Conservation (phyloP, 2,329 filamentous ascomycete genomes). For the Onygena corvina region DNA sequence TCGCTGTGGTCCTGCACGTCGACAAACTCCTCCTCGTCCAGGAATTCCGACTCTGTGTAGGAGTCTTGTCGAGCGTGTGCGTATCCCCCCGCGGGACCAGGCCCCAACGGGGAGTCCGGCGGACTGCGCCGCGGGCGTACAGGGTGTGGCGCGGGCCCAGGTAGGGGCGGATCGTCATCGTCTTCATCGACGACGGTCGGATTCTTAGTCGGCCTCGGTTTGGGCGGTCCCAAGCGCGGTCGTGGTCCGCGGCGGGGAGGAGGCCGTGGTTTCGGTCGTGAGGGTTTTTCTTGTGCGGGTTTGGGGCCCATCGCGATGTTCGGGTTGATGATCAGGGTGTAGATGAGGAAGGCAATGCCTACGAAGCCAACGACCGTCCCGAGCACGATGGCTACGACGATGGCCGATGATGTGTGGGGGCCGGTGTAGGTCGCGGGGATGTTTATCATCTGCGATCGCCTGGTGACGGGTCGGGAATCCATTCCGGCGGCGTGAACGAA, state of each 20-base stretch:
- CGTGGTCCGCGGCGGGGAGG: not conserved
- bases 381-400: conserved; percentile 48
- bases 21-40: not conserved
- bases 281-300: not conserved
- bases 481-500: no score
- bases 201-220: not conserved
- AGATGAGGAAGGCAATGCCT: not conserved
- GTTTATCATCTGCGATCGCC: conserved; percentile 29
- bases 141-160: no score
- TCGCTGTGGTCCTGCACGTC: not conserved
- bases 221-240: not conserved
- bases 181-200: not conserved
- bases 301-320: not conserved
- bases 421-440: conserved; percentile 52
- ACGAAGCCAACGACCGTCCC: conserved; percentile 41
- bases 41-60: no score
- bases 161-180: no score
- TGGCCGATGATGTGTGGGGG: conserved; percentile 43
- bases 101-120: no score
- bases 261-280: not conserved
- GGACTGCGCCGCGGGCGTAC: no score
- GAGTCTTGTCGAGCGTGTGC: no score
- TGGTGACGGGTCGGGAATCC: not conserved
- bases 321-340: not conserved
- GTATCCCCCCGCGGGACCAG: no score